A percentile compares a stretch with the other conserved stretches of the same genome.
Conservation (phyloP, 2,329 filamentous ascomycete species). For the Geosmithia morbida region DNA sequence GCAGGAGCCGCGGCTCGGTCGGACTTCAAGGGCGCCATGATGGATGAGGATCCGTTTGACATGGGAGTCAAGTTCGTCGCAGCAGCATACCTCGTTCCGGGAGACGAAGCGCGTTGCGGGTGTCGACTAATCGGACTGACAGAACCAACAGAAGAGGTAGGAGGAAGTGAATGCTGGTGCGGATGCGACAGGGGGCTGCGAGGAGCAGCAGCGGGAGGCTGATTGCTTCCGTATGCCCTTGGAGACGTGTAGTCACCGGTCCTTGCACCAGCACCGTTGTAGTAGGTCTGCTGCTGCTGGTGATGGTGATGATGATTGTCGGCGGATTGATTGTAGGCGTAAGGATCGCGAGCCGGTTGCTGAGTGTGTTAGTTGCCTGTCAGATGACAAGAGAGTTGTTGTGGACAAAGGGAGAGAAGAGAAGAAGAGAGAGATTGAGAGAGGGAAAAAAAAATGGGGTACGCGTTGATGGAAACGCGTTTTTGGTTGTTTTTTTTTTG, state of each 20-base stretch:
- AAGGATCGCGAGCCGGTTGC: conserved; percentile 5
- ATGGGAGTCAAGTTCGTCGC: conserved; percentile 20
- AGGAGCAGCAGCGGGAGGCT: conserved; percentile 25
- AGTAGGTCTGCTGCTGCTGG: conserved; percentile 30
- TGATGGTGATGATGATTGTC: conserved; percentile 5
- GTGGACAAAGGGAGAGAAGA: not conserved
- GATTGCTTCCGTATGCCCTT: conserved; percentile 14
- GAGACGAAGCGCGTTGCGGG: conserved; percentile 28
- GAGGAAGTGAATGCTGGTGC: conserved; percentile 15
- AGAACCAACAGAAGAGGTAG: conserved; percentile 23
- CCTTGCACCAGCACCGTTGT: conserved; percentile 18
- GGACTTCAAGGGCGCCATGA: conserved; percentile 20
- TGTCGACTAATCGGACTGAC: conserved; percentile 26
- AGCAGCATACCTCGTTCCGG: conserved; percentile 28
- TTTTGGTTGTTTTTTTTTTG: too few species aligned
- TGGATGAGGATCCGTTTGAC: conserved; percentile 23
- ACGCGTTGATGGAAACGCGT: not conserved
- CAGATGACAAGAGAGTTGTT: not conserved
- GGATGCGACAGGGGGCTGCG: conserved; percentile 36
- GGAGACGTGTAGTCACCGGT: not conserved
- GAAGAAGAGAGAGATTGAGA: not conserved
- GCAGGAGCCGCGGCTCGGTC: conserved; percentile 25
- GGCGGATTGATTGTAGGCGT: conserved; percentile 1
- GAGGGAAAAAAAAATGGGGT: not conserved
- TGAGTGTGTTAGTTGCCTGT: not conserved